These are phyloP conservation scores for Daldinia vernicosa DNA, from an alignment of 495 filamentous ascomycete species.

Conservation along the genomic window DNA sequence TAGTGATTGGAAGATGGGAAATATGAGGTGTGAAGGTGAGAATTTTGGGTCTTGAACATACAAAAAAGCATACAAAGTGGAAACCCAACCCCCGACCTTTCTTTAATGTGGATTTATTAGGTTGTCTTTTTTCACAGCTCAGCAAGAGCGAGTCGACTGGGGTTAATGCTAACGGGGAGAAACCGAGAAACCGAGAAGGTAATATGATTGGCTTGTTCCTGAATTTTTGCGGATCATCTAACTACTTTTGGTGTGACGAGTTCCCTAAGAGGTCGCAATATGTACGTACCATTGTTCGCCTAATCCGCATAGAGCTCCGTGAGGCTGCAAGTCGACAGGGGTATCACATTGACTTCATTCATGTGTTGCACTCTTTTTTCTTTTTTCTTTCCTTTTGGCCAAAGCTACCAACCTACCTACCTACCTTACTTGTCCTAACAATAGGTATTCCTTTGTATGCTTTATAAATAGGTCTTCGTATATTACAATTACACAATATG, in stretches of 20 bases:
- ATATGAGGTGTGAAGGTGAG: constrained; percentile 31
- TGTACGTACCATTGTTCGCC: constrained; percentile 3
- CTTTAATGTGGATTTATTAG: constrained; percentile 19
- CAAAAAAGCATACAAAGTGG: constrained; percentile 15
- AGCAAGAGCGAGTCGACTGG: constrained; percentile 18
- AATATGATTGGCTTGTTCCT: constrained; percentile 38
- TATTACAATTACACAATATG: neutral
- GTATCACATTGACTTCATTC: constrained; percentile 30
- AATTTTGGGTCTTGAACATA: constrained; percentile 22
- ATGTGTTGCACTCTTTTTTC: constrained; percentile 5
- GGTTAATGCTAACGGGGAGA: constrained; percentile 37
- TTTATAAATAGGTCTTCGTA: neutral
- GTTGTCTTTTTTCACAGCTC: neutral
- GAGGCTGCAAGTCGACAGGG: constrained; percentile 38
- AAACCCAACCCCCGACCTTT: constrained; percentile 26
- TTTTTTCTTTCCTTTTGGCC: too few species aligned
- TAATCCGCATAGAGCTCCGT: constrained; percentile 23
- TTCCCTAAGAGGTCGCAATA: constrained; percentile 15
- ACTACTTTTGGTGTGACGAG: constrained; percentile 35
- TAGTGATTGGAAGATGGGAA: constrained; percentile 24
- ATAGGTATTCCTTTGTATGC: neutral
- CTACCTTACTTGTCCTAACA: too few species aligned
- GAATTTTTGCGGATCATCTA: constrained; percentile 22
- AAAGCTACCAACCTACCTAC: too few species aligned
- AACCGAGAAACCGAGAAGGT: constrained; percentile 35